phyloP scores from a whole-genome alignment of 2,329 filamentous ascomycete genomes.

The Coniochaeta prunicola region DNA sequence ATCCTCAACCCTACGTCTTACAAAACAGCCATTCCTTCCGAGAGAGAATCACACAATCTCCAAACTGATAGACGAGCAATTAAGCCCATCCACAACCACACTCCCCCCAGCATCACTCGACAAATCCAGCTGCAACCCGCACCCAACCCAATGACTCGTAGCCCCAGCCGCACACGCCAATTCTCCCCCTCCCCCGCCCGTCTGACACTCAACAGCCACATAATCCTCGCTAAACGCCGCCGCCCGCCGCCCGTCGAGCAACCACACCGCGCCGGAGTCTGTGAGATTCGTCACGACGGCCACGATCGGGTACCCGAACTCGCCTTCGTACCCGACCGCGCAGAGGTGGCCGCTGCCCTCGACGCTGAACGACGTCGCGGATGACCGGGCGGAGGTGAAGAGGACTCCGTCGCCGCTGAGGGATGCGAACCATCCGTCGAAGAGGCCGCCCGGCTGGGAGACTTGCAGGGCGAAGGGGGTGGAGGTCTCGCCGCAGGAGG shows the following conservation, averaged over 20 bases:
- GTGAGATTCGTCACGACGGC: constrained; percentile 17
- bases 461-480: constrained; percentile 18
- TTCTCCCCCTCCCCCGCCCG: constrained; percentile 6
- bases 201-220: constrained; percentile 13
- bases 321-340: constrained; percentile 13
- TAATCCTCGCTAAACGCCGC: constrained; percentile 16
- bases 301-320: constrained; percentile 12
- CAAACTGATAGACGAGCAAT: constrained; percentile 13
- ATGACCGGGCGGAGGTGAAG: constrained; percentile 14
- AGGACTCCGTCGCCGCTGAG: constrained; percentile 19
- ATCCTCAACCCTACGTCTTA: background rate
- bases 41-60: background rate
- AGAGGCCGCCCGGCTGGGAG: constrained; percentile 18
- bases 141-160: constrained; percentile 19
- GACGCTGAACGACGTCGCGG: constrained; percentile 18
- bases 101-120: constrained; percentile 13
- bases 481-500: constrained; percentile 16
- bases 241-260: constrained; percentile 15
- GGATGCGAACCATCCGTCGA: constrained; percentile 21
- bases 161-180: constrained; percentile 14
- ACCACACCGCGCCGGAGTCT: constrained; percentile 17
- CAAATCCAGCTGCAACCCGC: constrained; percentile 21
- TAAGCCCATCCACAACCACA: constrained; percentile 19
- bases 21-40: background rate
- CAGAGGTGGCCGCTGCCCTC: constrained; percentile 19